These are phyloP conservation scores for Clonostachys solani DNA, from an alignment of 2,329 filamentous ascomycete species.

Conservation along the genomic window DNA sequence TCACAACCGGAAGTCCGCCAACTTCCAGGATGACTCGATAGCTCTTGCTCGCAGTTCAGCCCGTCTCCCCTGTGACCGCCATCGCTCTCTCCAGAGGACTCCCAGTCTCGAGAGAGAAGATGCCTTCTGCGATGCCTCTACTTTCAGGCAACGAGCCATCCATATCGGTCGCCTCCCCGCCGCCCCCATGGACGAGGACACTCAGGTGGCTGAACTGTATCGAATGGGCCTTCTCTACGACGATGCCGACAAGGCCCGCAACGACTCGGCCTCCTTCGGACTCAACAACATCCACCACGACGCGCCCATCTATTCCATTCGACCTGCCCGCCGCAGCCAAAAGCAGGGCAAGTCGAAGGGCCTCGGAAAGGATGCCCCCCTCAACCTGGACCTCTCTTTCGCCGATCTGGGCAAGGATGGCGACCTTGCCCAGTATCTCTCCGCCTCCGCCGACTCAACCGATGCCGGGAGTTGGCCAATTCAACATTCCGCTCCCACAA, in stretches of 20 bases:
- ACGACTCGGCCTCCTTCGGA: conserved; percentile 17
- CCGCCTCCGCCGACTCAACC: conserved; percentile 9
- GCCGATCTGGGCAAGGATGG: conserved; percentile 34
- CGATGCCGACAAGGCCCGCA: conserved; percentile 22
- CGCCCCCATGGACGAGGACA: conserved; percentile 19
- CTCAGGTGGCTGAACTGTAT: conserved; percentile 34
- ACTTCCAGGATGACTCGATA: conserved; percentile 17
- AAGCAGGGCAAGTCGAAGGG: conserved; percentile 11
- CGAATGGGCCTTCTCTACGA: conserved; percentile 39
- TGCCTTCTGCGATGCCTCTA: conserved; percentile 36
- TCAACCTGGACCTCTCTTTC: conserved; percentile 35
- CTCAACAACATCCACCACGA: conserved; percentile 31
- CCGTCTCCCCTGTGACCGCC: conserved; percentile 29
- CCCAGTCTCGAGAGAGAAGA: conserved; percentile 41
- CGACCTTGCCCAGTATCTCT: conserved; percentile 28
- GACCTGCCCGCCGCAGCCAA: conserved; percentile 23
- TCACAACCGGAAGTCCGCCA: too few relatives aligned
- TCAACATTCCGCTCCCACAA: background rate
- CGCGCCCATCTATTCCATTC: conserved; percentile 30
- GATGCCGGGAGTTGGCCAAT: background rate
- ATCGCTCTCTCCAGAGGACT: conserved; percentile 19
- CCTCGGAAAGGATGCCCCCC: conserved; percentile 12
- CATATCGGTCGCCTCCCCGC: conserved; percentile 7
- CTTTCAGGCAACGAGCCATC: conserved; percentile 22
- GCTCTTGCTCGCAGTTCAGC: conserved; percentile 26